Conservation (phyloP, 106 monocot genomes). For the Dendrobium nobile region DNA sequence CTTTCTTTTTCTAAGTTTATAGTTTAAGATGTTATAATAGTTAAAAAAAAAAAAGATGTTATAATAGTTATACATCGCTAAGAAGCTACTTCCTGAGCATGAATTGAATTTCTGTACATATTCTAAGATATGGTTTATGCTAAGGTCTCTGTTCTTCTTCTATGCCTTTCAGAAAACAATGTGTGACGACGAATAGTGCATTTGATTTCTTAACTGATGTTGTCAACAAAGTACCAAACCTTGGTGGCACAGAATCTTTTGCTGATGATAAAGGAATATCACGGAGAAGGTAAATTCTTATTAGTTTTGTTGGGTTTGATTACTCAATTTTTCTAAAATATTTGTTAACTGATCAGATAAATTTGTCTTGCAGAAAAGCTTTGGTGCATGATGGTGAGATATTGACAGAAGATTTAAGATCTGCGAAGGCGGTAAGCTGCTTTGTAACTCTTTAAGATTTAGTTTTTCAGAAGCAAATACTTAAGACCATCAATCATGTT, state of each 20-base stretch:
- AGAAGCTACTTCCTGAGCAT: not conserved
- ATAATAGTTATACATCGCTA: not conserved
- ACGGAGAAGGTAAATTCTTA: constrained; percentile 40
- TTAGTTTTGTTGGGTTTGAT: not conserved
- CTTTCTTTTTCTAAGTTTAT: not conserved
- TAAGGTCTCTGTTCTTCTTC: not conserved
- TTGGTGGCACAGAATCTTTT: constrained; percentile 58
- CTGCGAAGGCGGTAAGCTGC: constrained; percentile 56
- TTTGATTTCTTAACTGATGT: constrained; percentile 95
- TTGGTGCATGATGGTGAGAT: constrained; percentile 27
- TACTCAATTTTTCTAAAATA: not conserved
- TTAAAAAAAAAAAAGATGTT: too few relatives aligned
- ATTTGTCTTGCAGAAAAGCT: constrained; percentile 39
- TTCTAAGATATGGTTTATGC: not conserved
- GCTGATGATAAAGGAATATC: constrained; percentile 72
- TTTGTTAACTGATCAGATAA: not conserved
- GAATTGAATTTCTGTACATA: not conserved
- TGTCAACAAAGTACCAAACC: constrained; percentile 85
- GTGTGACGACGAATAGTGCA: constrained; percentile 81
- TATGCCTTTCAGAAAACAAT: constrained; percentile 71
- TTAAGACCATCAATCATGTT: too few relatives aligned
- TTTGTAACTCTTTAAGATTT: not conserved
- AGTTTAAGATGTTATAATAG: not conserved
- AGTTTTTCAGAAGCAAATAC: too few relatives aligned
- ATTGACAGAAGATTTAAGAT: constrained; percentile 39